Conservation (phyloP, 108 stramenopile species). For the Epipyxis sp. region DNA sequence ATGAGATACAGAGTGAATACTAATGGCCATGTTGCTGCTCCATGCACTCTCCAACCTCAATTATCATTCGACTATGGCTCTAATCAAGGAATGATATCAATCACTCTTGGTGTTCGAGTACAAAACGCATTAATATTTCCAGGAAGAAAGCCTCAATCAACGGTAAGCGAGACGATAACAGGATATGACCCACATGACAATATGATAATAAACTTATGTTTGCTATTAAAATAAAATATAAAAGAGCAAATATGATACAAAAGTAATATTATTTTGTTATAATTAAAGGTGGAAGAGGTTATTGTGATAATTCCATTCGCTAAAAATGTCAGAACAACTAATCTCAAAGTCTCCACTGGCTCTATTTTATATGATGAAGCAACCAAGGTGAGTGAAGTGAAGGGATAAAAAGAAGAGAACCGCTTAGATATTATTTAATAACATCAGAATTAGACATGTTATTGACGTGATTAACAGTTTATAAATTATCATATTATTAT, state of each 20-base stretch:
- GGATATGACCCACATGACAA: constrained; percentile 62
- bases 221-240: constrained; percentile 40
- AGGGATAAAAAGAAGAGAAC: neutral
- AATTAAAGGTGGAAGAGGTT: constrained; percentile 86
- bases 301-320: constrained; percentile 87
- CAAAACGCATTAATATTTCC: neutral
- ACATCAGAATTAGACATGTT: neutral
- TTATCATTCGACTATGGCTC: constrained; percentile 58
- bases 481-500: too few species aligned
- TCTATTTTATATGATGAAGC: constrained; percentile 87
- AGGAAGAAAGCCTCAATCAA: neutral
- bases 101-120: constrained; percentile 40
- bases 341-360: constrained; percentile 72
- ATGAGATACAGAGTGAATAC: constrained; percentile 83
- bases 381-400: constrained; percentile 62
- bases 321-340: constrained; percentile 74
- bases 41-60: constrained; percentile 72
- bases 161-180: constrained; percentile 58
- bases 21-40: constrained; percentile 59
- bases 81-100: constrained; percentile 11
- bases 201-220: neutral
- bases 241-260: constrained; percentile 24
- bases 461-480: too few species aligned
- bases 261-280: constrained; percentile 26
- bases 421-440: neutral